Base-by-base conservation (phyloP, 2,329 filamentous ascomycete genomes). In the Lasiodiplodia sp. region DNA sequence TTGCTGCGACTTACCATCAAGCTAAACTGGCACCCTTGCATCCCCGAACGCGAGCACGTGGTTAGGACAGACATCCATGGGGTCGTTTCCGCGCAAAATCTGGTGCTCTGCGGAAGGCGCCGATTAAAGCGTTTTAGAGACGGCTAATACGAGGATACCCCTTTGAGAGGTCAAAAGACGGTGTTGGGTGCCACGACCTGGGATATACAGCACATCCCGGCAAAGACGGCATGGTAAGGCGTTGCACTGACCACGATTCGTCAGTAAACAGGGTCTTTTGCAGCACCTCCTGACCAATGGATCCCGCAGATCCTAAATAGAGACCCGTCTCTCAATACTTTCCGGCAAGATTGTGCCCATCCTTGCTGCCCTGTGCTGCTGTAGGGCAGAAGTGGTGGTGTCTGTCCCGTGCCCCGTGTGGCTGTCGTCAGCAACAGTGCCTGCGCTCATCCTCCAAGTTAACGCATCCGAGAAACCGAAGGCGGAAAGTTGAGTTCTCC, bases 161-260 rank as follows among this genome's bases (percentile, higher is more conserved):
- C 57, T 60, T 44, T 44, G 57, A 23, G 37, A 11, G 57, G 44
- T 16, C 38, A 40, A 60, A 60, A 60, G 57, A 60, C 57, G 57
- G 57, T 60, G 57, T 60, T 60, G 21, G 57, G 57, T 47, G 21
- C 57, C 57, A 25, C 38, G 21, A 31, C 23, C 53, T 38, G 7
- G 57, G 34, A 60, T 40, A 40, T 47, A 60, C 57, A 60, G 57
- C 57, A 47, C 57, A 60, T 60, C 37, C 57, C 57, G 34, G 57
- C 34, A 60, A 60, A 31, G 18, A 25, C 57, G 57, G 57, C 57
- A 60, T 25, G 23, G 57, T 60, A 60, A 60, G 57, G 57, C 38
- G 57, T 60, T 60, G 57, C 57, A 60, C 57, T 60, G 57, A 47
- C 57, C 57, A 60, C 37, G 37, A 47, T 47, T 16, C 38, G 38